Evolutionary conservation across 2,329 filamentous ascomycete species (phyloP).

Genomic region (Diatrype stigma): DNA sequence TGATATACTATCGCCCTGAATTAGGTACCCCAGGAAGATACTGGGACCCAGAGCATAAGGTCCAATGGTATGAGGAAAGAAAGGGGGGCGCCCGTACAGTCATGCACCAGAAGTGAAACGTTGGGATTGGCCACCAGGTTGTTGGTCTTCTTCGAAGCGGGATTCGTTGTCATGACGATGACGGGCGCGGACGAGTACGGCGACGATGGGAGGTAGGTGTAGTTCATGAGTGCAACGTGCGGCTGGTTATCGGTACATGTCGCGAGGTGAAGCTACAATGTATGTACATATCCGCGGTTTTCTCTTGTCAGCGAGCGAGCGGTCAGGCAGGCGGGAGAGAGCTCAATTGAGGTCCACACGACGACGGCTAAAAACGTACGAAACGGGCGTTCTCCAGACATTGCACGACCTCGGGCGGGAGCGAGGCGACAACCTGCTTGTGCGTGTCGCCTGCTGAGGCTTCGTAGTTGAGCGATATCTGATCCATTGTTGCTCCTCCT

Average conservation of each 20-base stretch:
- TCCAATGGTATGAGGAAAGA: no score
- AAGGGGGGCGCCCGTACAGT: constrained; percentile 51
- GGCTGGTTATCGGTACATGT: constrained; percentile 81
- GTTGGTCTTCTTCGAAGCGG: constrained; percentile 71
- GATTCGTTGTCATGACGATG: constrained; percentile 91
- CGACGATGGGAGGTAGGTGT: constrained; percentile 86
- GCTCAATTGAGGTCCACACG: constrained; percentile 4
- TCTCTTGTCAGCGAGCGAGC: constrained; percentile 3
- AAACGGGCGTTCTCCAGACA: constrained; percentile 94
- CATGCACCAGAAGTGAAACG: constrained; percentile 92
- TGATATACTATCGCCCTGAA: no score
- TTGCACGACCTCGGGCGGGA: constrained; percentile 81
- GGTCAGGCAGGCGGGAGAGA: constrained; percentile 1
- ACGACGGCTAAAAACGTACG: constrained; percentile 48
- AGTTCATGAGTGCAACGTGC: constrained; percentile 97
- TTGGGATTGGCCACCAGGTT: constrained; percentile 82
- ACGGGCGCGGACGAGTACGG: constrained; percentile 67
- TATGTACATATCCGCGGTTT: constrained; percentile 1
- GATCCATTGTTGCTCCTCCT: constrained; percentile 41
- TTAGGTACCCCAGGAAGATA: no score
- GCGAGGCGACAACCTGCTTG: constrained; percentile 61
- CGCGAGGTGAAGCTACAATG: constrained; percentile 81
- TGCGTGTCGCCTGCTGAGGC: constrained; percentile 70
- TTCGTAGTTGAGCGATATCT: constrained; percentile 71
- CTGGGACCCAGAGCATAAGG: no score